These are phyloP conservation scores for Phoenix roebelenii DNA, from an alignment of 176 grass and related monocot genomes.

Conservation along the genomic window DNA sequence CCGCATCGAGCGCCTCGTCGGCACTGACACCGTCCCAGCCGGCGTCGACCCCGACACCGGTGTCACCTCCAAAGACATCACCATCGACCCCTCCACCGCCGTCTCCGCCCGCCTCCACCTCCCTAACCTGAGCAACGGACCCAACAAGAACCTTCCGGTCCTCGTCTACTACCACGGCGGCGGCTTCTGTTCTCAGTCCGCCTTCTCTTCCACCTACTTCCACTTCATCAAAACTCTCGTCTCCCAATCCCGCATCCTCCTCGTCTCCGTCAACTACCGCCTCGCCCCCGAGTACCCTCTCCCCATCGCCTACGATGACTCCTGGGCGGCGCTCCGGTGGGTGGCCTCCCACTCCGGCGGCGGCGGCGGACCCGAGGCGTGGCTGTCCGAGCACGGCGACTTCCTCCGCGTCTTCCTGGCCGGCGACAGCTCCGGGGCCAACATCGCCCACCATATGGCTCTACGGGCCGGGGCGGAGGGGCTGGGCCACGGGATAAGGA, in stretches of 20 bases:
- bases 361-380: conserved; percentile 20
- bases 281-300: conserved; percentile 59
- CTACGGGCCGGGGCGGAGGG: conserved; percentile 11
- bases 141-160: conserved; percentile 27
- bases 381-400: conserved; percentile 42
- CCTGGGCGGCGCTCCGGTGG: conserved; percentile 47
- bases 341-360: conserved; percentile 7
- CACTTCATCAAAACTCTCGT: conserved; percentile 35
- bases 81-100: conserved; percentile 26
- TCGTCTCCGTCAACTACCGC: conserved; percentile 52
- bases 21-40: conserved; percentile 24
- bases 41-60: conserved; percentile 25
- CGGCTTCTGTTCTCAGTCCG: conserved; percentile 36
- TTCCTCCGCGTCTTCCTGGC: conserved; percentile 31
- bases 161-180: conserved; percentile 63
- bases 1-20: conserved; percentile 30
- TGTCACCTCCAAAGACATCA: conserved; percentile 56
- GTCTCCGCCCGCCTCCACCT: conserved; percentile 58
- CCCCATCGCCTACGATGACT: conserved; percentile 46
- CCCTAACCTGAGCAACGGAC: conserved; percentile 2
- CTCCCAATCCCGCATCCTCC: conserved; percentile 21
- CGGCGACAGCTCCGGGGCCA: conserved; percentile 57
- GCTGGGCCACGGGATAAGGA: not conserved
- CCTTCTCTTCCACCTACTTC: conserved; percentile 7
- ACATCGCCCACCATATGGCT: conserved; percentile 45